Evolutionary conservation across 2,329 filamentous ascomycete genomes (phyloP).

Genomic region (Hirsutella rhossiliensis): DNA sequence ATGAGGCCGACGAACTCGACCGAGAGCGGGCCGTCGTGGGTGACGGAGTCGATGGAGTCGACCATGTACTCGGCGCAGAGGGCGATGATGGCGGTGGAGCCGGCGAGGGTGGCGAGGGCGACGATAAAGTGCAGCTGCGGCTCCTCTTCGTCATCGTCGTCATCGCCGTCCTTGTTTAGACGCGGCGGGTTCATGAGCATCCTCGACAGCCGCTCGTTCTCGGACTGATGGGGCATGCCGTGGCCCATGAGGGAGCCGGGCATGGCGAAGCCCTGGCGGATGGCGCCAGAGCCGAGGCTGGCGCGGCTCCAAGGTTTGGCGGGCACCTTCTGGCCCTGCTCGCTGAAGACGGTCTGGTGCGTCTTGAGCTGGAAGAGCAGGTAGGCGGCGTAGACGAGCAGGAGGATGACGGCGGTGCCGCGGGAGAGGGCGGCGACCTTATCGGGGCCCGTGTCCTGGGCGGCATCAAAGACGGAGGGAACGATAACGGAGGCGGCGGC

Average conservation of each 20-base stretch:
- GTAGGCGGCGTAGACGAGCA: conserved; percentile 74
- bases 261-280: conserved; percentile 27
- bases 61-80: conserved; percentile 74
- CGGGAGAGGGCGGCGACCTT: conserved; percentile 55
- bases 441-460: conserved; percentile 23
- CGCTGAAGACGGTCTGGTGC: conserved; percentile 68
- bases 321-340: conserved; percentile 64
- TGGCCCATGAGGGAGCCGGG: conserved; percentile 26
- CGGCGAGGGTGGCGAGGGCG: conserved; percentile 57
- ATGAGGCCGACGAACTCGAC: conserved; percentile 72
- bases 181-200: conserved; percentile 26
- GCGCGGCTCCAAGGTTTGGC: conserved; percentile 34
- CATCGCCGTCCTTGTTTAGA: conserved; percentile 23
- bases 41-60: conserved; percentile 57
- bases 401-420: conserved; percentile 66
- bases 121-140: conserved; percentile 63
- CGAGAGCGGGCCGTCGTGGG: conserved; percentile 45
- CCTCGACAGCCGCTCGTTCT: conserved; percentile 32
- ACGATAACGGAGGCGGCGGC: conserved; percentile 76
- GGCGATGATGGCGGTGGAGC: conserved; percentile 69
- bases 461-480: conserved; percentile 68
- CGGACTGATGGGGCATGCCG: conserved; percentile 18
- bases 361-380: conserved; percentile 88
- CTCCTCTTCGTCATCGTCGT: conserved; percentile 56
- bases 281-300: conserved; percentile 16